Evolutionary conservation across 148 eudicot genomes (phyloP).

Genomic region (Diospyros lotus): DNA sequence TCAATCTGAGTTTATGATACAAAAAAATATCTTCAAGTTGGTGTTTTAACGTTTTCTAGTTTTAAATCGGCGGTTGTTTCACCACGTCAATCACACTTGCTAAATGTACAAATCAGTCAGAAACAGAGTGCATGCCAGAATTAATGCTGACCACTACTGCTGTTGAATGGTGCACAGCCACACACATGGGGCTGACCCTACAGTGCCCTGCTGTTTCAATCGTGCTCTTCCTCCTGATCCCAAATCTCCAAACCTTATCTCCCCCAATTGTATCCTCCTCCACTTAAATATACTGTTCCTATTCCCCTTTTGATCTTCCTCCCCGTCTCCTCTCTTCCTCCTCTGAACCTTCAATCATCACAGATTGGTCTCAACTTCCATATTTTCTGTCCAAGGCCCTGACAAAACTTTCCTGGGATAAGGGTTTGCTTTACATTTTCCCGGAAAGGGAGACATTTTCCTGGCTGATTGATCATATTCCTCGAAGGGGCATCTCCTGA

Average conservation of each 20-base stretch:
- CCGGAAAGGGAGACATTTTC: background rate
- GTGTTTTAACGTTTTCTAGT: too few species aligned
- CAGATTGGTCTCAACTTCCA: background rate
- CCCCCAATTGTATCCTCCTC: background rate
- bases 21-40: too few species aligned
- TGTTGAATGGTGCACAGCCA: background rate
- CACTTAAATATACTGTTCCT: background rate
- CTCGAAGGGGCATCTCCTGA: constrained; percentile 5
- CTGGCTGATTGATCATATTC: background rate
- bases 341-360: too few species aligned
- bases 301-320: background rate
- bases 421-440: background rate
- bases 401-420: constrained; percentile 2
- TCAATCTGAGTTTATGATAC: too few species aligned
- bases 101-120: too few species aligned
- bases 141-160: background rate
- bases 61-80: too few species aligned
- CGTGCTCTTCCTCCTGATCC: background rate
- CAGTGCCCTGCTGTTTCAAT: background rate
- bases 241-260: background rate
- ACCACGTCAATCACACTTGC: too few species aligned
- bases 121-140: too few species aligned
- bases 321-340: background rate
- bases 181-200: background rate
- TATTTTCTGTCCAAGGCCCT: background rate